Evolutionary conservation across 1,284 basidiomycete genomes (phyloP).

Genomic region (Melampsora americana): DNA sequence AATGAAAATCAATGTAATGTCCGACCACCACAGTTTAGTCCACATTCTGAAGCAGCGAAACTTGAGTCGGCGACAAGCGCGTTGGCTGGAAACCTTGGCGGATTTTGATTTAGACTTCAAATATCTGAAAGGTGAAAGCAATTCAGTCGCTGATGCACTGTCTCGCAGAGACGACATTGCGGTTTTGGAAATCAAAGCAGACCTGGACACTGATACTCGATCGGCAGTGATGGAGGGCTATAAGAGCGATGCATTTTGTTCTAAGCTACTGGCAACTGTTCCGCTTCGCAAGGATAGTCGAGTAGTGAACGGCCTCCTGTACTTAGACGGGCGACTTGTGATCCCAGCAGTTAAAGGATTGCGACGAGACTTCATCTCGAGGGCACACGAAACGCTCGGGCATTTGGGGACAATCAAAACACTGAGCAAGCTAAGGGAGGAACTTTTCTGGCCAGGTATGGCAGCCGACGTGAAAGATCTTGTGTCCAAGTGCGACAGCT

Average conservation of each 20-base stretch:
- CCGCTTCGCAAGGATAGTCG: neutral
- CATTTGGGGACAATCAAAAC: slow-evolving; percentile 57
- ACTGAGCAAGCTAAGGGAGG: slow-evolving; percentile 51
- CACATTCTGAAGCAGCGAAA: slow-evolving; percentile 1
- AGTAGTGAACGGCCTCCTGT: slow-evolving; percentile 52
- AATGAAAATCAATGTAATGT: neutral
- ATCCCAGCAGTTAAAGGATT: slow-evolving; percentile 50
- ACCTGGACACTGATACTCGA: too few relatives aligned
- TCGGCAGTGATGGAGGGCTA: too few relatives aligned
- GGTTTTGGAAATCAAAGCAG: too few relatives aligned
- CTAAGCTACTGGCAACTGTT: too few relatives aligned
- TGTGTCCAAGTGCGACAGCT: slow-evolving; percentile 27
- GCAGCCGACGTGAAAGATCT: neutral
- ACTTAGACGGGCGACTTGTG: slow-evolving; percentile 51
- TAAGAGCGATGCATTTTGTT: too few relatives aligned
- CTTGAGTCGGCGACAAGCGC: neutral
- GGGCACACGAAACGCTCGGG: slow-evolving; percentile 53
- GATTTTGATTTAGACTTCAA: neutral
- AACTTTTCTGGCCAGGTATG: slow-evolving; percentile 58
- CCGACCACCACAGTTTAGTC: too few relatives aligned
- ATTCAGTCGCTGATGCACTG: neutral
- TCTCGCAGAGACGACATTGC: neutral
- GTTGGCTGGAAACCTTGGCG: neutral
- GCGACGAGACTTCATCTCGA: slow-evolving; percentile 48
- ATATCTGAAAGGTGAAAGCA: neutral